Conservation (phyloP, 805 yeast genomes). For the Candida corydali region DNA sequence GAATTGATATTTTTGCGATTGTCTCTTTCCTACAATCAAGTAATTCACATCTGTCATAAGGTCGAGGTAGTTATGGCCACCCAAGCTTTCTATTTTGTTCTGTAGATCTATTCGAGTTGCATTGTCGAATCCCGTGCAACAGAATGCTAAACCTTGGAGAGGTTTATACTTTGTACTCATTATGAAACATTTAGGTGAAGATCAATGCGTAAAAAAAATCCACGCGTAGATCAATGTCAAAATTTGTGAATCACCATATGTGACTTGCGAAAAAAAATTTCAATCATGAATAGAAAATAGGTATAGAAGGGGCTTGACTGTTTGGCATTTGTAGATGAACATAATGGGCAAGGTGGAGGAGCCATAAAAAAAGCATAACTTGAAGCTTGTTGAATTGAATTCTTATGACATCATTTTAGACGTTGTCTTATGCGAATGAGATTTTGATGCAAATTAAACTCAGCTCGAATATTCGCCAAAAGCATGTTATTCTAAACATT, state of each 20-base stretch:
- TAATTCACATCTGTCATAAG: constrained; percentile 58
- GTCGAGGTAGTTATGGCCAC: constrained; percentile 55
- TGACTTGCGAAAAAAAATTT: background rate
- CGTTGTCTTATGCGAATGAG: too few species aligned
- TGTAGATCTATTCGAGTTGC: constrained; percentile 40
- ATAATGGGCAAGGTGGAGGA: too few species aligned
- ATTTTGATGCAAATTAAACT: background rate
- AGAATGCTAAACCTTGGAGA: constrained; percentile 46
- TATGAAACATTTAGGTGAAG: background rate
- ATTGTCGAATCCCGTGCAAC: constrained; percentile 51
- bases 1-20: constrained; percentile 53
- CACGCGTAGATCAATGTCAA: too few species aligned
- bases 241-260: too few species aligned
- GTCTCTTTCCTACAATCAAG: constrained; percentile 54
- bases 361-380: too few species aligned
- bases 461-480: background rate
- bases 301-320: too few species aligned
- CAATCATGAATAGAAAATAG: too few species aligned
- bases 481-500: too few species aligned
- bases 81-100: constrained; percentile 47
- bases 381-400: too few species aligned
- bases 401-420: too few species aligned
- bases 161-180: constrained; percentile 23
- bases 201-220: background rate
- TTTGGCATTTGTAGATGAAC: too few species aligned